Conservation (phyloP, 805 yeast species). For the Ogataea kodamae region DNA sequence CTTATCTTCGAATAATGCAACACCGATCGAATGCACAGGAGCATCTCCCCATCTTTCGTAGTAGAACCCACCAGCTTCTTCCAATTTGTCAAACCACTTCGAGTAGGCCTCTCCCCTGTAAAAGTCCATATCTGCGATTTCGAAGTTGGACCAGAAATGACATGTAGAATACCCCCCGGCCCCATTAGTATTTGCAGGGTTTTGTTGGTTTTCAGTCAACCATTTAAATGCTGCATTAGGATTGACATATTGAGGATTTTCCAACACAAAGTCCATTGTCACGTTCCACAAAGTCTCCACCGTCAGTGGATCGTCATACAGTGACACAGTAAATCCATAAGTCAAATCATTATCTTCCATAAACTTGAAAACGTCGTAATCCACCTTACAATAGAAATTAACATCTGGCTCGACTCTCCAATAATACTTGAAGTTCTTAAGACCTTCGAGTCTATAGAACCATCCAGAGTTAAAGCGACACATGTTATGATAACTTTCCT, state of each 20-base stretch:
- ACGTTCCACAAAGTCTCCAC: slow-evolving; percentile 76
- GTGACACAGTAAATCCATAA: slow-evolving; percentile 74
- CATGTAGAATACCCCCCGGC: slow-evolving; percentile 69
- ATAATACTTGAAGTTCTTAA: slow-evolving; percentile 74
- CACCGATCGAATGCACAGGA: slow-evolving; percentile 50
- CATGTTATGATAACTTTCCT: slow-evolving; percentile 82
- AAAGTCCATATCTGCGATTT: slow-evolving; percentile 69
- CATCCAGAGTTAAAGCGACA: slow-evolving; percentile 86
- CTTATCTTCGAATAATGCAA: slow-evolving; percentile 46
- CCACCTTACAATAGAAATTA: slow-evolving; percentile 69
- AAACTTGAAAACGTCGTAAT: slow-evolving; percentile 74
- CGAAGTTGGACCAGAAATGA: slow-evolving; percentile 88
- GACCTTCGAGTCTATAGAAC: slow-evolving; percentile 67
- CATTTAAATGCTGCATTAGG: slow-evolving; percentile 65
- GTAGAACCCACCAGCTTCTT: slow-evolving; percentile 75
- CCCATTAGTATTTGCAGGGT: slow-evolving; percentile 40
- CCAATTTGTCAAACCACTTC: slow-evolving; percentile 64
- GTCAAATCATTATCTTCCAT: slow-evolving; percentile 72
- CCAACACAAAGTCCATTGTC: slow-evolving; percentile 58
- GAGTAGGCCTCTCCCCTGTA: slow-evolving; percentile 70
- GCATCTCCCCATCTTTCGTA: slow-evolving; percentile 68
- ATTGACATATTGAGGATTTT: slow-evolving; percentile 56
- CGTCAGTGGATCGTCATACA: slow-evolving; percentile 62
- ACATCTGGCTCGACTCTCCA: slow-evolving; percentile 93
- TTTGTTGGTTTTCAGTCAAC: slow-evolving; percentile 68